Evolutionary conservation across 2,329 filamentous ascomycete species (phyloP).

Genomic region (Helminthosporium solani): DNA sequence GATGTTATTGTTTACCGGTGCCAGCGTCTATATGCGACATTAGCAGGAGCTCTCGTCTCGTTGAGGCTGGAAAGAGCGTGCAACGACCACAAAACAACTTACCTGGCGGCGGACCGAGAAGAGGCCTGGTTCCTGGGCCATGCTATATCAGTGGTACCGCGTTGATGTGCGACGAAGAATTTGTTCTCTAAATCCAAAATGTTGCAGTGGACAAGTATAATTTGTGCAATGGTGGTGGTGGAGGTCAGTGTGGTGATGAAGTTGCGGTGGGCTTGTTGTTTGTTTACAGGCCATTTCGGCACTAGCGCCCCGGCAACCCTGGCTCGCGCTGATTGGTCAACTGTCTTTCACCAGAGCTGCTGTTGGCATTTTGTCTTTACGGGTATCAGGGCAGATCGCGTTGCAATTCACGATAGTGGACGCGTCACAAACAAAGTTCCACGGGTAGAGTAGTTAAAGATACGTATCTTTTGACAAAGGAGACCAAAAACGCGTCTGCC

Average conservation of each 20-base stretch:
- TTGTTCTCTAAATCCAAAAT: background rate
- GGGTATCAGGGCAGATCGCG: background rate
- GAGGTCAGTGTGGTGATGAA: slow-evolving; percentile 12
- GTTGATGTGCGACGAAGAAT: slow-evolving; percentile 3
- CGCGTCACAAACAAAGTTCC: background rate
- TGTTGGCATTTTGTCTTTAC: background rate
- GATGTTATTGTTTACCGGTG: slow-evolving; percentile 77
- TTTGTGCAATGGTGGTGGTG: slow-evolving; percentile 19
- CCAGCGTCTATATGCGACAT: slow-evolving; percentile 69
- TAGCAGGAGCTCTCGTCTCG: slow-evolving; percentile 9
- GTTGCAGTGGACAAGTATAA: background rate
- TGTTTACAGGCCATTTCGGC: slow-evolving; percentile 20
- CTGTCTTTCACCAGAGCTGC: background rate
- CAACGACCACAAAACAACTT: slow-evolving; percentile 45
- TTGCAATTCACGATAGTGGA: background rate
- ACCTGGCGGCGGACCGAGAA: slow-evolving; percentile 96
- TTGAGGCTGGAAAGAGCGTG: slow-evolving; percentile 17
- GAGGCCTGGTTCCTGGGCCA: slow-evolving; percentile 57
- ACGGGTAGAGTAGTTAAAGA: background rate
- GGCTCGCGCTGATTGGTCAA: slow-evolving; percentile 16
- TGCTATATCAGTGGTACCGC: slow-evolving; percentile 14
- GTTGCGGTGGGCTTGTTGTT: slow-evolving; percentile 27
- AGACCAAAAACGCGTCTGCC: slow-evolving; percentile 13
- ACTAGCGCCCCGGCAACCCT: slow-evolving; percentile 23
- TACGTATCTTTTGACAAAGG: slow-evolving; percentile 6